A percentile compares a stretch with the other conserved stretches of the same genome.
Conservation (phyloP, 2,329 filamentous ascomycete genomes). For the Trichoderma guizhouense region DNA sequence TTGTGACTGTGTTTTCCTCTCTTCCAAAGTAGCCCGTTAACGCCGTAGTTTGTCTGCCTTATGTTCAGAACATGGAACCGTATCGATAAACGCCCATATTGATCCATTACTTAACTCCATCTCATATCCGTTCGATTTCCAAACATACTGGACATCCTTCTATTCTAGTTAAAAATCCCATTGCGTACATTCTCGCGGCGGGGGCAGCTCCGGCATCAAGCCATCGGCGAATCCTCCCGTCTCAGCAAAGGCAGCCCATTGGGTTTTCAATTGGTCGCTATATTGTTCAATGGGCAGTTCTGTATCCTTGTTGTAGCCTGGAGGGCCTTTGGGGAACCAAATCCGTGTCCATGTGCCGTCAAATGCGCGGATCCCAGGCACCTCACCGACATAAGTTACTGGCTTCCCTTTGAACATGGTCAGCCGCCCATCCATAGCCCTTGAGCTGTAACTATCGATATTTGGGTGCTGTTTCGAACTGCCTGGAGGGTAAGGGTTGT, state of each 20-base stretch:
- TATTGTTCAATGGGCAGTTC: conserved; percentile 57
- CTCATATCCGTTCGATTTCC: conserved; percentile 1
- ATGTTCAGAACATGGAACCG: conserved; percentile 6
- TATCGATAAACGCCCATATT: conserved; percentile 15
- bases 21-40: conserved; percentile 7
- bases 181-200: conserved; percentile 68
- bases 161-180: conserved; percentile 62
- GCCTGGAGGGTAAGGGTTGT: conserved; percentile 43
- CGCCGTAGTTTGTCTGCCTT: conserved; percentile 22
- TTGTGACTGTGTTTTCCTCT: neutral
- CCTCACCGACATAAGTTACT: conserved; percentile 53
- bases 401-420: conserved; percentile 60
- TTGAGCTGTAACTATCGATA: conserved; percentile 42
- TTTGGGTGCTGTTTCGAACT: conserved; percentile 45
- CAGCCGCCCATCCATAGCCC: conserved; percentile 44
- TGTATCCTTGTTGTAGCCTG: conserved; percentile 59
- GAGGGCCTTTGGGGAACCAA: conserved; percentile 71
- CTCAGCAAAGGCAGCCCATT: conserved; percentile 63
- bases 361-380: conserved; percentile 48
- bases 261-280: conserved; percentile 55
- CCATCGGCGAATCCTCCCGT: conserved; percentile 67
- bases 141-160: neutral
- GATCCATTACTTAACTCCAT: neutral
- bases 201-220: conserved; percentile 72
- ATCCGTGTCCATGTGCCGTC: conserved; percentile 62